Base-by-base conservation (phyloP, 306 rosid species). In the Dalbergia cochinchinensis region DNA sequence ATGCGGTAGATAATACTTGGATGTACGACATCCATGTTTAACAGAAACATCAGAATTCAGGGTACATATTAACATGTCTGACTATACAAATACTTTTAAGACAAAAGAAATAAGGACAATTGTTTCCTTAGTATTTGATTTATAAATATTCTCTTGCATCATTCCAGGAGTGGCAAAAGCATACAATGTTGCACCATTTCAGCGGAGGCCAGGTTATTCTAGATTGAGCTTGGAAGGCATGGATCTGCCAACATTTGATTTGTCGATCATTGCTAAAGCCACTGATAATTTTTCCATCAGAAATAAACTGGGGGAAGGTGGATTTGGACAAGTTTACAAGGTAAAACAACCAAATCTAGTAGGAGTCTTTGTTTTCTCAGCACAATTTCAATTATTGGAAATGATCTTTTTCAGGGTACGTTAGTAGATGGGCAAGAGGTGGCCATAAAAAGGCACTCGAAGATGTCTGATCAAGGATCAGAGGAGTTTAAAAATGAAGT, bases 251-350 rank as follows among this genome's bases (percentile, higher is more conserved):
- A 26, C 51, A 44, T 85, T 85, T 69, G 82, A 70, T 74, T 76
- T 85, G 5, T 33, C 83, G 48, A 64, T 70, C 33, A 54, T 85
- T 18, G 66, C 48, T 35, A 70, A 50, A 42, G 91, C 89, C 42
- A 87, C 87, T 5, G 22, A 69, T 22, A 57, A 69, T 45, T 88
- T 88, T 79, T 77, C 87, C 7, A 14, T 19, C 10, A 63, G 41
- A 33, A 85, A 63, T 15, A 82, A 69, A 78, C 70, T 87, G 1
- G 91, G 91, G 16, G 77, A 82, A 76, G 91, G 91, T 58, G 91
- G 88, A 11, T 87, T 82, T 37, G 88, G 88, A 69, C 11, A 77
- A 6, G 87, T 87, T 11, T 82, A 87, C 58, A 82, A 54, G 89
- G 91, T 85, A 70, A 37, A 39, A 37, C 15, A 54, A 45, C 22